Base-by-base conservation (phyloP, 306 rosid genomes). In the Quercus rubra region DNA sequence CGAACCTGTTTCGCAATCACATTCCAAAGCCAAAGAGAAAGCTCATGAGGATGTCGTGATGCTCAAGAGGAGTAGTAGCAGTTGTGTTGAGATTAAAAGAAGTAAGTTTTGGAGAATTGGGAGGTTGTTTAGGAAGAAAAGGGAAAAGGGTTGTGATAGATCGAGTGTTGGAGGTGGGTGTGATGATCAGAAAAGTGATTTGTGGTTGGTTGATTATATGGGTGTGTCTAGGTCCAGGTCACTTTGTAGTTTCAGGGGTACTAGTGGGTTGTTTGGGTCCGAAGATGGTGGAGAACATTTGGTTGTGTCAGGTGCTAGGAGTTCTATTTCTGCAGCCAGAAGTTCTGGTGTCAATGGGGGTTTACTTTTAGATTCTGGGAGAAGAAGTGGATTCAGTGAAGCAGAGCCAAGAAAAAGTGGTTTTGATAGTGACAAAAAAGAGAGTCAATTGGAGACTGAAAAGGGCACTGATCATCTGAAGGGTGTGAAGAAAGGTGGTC, bases 221-320 rank as follows among this genome's bases (percentile, higher is more conserved):
- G 93, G 94, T 35, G 97, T 96, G 7, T 96, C 97, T 0, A 87
- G 99, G 75, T 96, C 99, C 19, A 90, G 98, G 80, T 96, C 99
- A 31, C 86, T 96, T 0, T 96, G 98, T 28, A 96, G 99, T 80
- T 96, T 96, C 81, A 85, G 99, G 5, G 92, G 89, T 5, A 49
- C 54, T 12, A 93, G 92, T 13, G 89, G 88, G 3, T 18, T 78
- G 55, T 88, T 89, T 58, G 98, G 94, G 67, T 91, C 99, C 4
- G 99, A 93, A 41, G 97, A 93, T 71, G 98, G 97, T 33, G 93
- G 93, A 0, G 95, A 93, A 13, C 54, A 49, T 58, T 80, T 89
- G 25, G 83, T 87, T 74, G 79, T 86, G 31, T 93, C 97, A 2
- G 99, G 92, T 15, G 97, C 97, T 6, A 85, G 99, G 78, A 95